Percentiles rank a stretch among this genome's conserved stretches.
Conservation (phyloP, 2,329 filamentous ascomycete genomes). For the Colletotrichum siamense region DNA sequence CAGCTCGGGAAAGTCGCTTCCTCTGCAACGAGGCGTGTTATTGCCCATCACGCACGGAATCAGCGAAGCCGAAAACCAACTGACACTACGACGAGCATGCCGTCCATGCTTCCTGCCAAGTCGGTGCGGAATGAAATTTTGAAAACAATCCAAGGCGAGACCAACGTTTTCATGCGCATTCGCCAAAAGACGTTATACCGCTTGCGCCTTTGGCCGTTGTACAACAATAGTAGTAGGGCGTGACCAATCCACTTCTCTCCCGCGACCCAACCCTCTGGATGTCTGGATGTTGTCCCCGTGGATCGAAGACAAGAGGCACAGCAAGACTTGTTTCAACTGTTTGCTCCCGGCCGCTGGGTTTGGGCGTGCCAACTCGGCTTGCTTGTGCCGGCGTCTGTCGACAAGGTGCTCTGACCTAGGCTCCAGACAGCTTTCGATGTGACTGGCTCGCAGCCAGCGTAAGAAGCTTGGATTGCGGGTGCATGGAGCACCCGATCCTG, state of each 20-base stretch:
- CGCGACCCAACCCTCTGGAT: constrained; percentile 7
- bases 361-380: background rate
- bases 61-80: background rate
- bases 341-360: background rate
- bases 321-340: constrained; percentile 3
- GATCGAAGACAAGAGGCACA: constrained; percentile 17
- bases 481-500: background rate
- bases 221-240: background rate
- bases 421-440: background rate
- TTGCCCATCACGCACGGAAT: background rate
- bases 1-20: background rate
- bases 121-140: background rate
- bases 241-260: background rate
- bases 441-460: background rate
- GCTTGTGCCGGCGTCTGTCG: background rate
- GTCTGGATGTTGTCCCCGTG: background rate
- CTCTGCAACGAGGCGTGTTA: background rate
- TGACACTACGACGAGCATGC: background rate
- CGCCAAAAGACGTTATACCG: constrained; percentile 15
- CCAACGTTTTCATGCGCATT: background rate
- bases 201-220: background rate
- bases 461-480: background rate
- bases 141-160: background rate
- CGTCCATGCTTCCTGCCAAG: background rate
- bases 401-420: background rate